Evolutionary conservation across 2,329 filamentous ascomycete species (phyloP).

Genomic region (Leptographium lundbergii): DNA sequence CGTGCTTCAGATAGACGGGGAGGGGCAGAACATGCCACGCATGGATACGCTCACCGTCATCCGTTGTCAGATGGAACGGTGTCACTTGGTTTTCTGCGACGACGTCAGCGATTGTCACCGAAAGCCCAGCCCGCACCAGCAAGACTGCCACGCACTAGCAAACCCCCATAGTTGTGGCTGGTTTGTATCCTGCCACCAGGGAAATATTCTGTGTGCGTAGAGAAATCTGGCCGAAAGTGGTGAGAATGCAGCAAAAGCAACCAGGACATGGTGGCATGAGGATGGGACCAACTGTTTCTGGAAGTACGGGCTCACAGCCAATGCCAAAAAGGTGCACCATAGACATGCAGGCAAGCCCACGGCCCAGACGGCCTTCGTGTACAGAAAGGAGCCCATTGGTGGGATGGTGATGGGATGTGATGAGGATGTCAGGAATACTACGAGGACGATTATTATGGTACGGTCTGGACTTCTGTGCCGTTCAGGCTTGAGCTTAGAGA

Average conservation of each 20-base stretch:
- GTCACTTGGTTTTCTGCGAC: constrained; percentile 72
- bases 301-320: constrained; percentile 55
- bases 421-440: no score
- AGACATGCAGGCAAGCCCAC: constrained; percentile 47
- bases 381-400: constrained; percentile 1
- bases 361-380: constrained; percentile 33
- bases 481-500: background rate
- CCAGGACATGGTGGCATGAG: background rate
- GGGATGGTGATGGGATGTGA: no score
- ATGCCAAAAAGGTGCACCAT: constrained; percentile 54
- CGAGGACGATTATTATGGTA: background rate
- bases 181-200: constrained; percentile 59
- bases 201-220: constrained; percentile 69
- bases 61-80: constrained; percentile 64
- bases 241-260: background rate
- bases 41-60: constrained; percentile 67
- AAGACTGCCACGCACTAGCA: constrained; percentile 39
- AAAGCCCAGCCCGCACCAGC: background rate
- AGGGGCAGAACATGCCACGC: constrained; percentile 86
- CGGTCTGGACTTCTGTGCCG: no score
- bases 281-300: constrained; percentile 59
- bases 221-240: constrained; percentile 45
- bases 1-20: constrained; percentile 60
- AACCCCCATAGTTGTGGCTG: constrained; percentile 78
- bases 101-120: background rate